A percentile compares a stretch with the other conserved stretches of the same genome.
phyloP scores from a whole-genome alignment of 2,329 filamentous ascomycete genomes.

The Pseudogymnoascus sp. region DNA sequence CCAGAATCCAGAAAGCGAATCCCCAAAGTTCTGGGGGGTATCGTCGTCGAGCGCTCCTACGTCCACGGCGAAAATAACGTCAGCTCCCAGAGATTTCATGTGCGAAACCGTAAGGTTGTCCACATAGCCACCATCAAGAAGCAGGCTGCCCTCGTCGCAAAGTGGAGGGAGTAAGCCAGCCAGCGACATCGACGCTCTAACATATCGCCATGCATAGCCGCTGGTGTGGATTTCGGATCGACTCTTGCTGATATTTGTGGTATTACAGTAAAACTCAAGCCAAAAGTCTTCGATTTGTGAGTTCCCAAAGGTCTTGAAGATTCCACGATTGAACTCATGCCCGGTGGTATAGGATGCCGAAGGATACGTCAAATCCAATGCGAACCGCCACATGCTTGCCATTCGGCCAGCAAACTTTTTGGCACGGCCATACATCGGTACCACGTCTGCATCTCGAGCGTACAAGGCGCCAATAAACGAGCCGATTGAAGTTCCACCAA shows the following conservation, averaged over 20 bases:
- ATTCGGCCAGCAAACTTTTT: conserved; percentile 99
- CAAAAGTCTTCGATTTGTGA: conserved; percentile 98
- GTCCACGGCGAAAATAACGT: conserved; percentile 91
- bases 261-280: conserved; percentile 98
- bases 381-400: conserved; percentile 98
- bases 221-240: conserved; percentile 87
- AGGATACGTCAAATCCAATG: conserved; percentile 89
- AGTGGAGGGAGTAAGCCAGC: conserved; percentile 86
- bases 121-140: conserved; percentile 91
- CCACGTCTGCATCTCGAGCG: conserved; percentile 89
- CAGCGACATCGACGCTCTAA: conserved; percentile 92
- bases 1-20: conserved; percentile 92
- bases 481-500: conserved; percentile 93
- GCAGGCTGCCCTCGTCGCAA: conserved; percentile 94
- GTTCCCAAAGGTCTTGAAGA: conserved; percentile 97
- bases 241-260: conserved; percentile 95
- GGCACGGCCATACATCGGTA: conserved; percentile 90
- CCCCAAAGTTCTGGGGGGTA: conserved; percentile 84
- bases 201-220: conserved; percentile 95
- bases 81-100: conserved; percentile 89
- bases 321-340: conserved; percentile 96
- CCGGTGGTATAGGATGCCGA: conserved; percentile 96
- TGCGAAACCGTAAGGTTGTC: conserved; percentile 95
- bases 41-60: conserved; percentile 89
- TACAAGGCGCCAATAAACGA: conserved; percentile 93